Evolutionary conservation across 2,329 filamentous ascomycete genomes (phyloP), one percentile per base, ranked within the genome.

Genomic region (Talaromyces islandicus): DNA sequence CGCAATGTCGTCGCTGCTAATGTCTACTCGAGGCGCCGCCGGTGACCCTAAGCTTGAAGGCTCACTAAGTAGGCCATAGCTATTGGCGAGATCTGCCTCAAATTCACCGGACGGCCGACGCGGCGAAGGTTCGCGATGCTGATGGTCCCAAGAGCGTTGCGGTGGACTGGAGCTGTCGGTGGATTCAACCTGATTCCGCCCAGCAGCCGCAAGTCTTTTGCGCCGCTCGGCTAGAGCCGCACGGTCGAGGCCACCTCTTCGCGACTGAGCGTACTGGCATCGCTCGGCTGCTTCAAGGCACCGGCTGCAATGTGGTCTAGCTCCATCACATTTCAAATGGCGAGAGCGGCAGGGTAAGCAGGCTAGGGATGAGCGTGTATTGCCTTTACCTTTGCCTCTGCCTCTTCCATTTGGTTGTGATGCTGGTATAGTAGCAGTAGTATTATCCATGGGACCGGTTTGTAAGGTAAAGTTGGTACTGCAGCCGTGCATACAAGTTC

Each of bases 201-300:
- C 62, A 1, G 32, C 27, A 2, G 29, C 54, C 19, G 60, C 57
- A 32, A 67, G 55, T 55, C 60, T 56, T 62, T 66, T 65, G 48
- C 65, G 63, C 59, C 64, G 60, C 59, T 67, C 60, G 30, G 67
- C 61, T 62, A 68, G 38, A n/a, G 69, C 58, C 63, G 65, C 70
- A 2, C 58, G 53, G 9, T 56, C 58, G 14, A 60, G 46, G 1
- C 58, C 58, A 21, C 80, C 80, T 64, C 80, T 72, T 38, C 80
- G 73, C 12, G 80, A 82, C 63, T 77, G 77, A 21, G 77, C 73
- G 67, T 82, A 82, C 60, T 73, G 74, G 59, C 80, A 83, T 29
- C 76, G 69, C 60, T 78, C 78, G 27, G 73, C 74, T 51, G 75
- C 24, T n/a, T 67, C 65, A 1, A 53, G n/a, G 64, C 79, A 81